Base-by-base conservation (phyloP, 495 filamentous ascomycete genomes). In the Xylaria telfairii region DNA sequence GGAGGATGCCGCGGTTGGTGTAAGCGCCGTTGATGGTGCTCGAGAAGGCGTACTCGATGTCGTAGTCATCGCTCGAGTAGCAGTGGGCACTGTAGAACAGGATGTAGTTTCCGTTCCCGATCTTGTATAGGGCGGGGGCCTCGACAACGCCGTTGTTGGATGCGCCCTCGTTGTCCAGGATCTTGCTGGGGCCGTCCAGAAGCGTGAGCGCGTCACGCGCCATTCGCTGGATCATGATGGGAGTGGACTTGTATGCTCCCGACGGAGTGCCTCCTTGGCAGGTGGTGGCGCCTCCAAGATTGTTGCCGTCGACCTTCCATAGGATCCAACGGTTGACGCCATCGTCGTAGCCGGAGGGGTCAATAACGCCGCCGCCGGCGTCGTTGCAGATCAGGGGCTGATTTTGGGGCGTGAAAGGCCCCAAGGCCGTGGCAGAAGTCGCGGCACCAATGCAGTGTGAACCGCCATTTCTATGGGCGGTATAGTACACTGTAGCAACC, bases 1-100 rank as follows among this genome's bases (percentile, higher is more conserved):
- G 67, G 24, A 78, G 71, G 57, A 76, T 72, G 21, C 76, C 76
- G 62, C 76, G 76, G 61, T 85, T 87, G 3, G 71, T 75, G 73
- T 85, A 90, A 19, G 81, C 83, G 3, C 87, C 87, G 12, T 76
- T 74, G 19, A 90, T 78, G 10, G 73, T 80, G 41, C 67, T 71
- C 7, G 83, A 78, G 54, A 82, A 85, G 9, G 87, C 87, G 74
- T 86, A 90, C 62, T 85, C 84, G 37, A 88, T 80, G 60, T 88
- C 85, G 72, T 90, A 91, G 54, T 78, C 69, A 6, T 79, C 76
- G 53, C 82, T 84, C 0, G 80, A 84, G 73, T 81, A 90, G 75
- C 85, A 88, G 67, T 89, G 85, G 5, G 84, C 85, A 61, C 87
- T 89, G 76, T 88, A 92, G 67, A 90, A 90, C 4, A 92, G 78